Base-by-base conservation (phyloP, 1,139 yeast species). In the Saccharomyces hybrid region DNA sequence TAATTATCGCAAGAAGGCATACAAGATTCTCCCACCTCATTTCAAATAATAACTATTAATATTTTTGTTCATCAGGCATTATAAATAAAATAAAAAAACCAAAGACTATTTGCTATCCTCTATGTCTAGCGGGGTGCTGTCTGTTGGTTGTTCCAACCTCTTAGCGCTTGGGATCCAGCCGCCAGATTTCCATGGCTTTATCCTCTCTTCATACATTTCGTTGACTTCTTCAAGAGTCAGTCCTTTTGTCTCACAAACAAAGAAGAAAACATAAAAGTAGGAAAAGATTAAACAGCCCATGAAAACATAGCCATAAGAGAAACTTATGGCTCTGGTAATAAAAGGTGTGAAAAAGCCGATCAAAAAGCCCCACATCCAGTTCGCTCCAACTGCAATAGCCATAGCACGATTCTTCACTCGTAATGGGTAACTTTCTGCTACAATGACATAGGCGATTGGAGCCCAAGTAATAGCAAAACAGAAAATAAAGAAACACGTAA, bases 311-410 rank as follows among this genome's bases (percentile, higher is more conserved):
- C 90, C 89, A 67, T 82, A 84, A 74, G 56, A 54, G 47, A 66
- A 57, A 50, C 57, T 57, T 52, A 61, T 56, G 74, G 58, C 57
- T 20, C 54, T 50, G 6, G 58, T 54, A 27, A 55, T 55, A 44
- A 55, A 56, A 16, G 57, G 59, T 4, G 57, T 83, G 74, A 82
- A 82, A 76, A 84, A 82, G 5, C 86, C 80, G 67, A 84, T 83
- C 61, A 82, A 76, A 79, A 85, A 85, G 65, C 87, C 87, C 82
- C 83, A 82, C 52, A 82, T 57, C 90, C 90, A 85, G 73, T 84
- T 84, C 52, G 84, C 77, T 53, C 84, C 84, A 41, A 81, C 76
- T 51, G 89, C 85, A 59, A 85, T 73, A 58, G 87, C 82, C 82
- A 85, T 83, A 57, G 84, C 88, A 74, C 84, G 84, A 49, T 87